These are phyloP conservation scores for Colletotrichum sp. DNA, from an alignment of 2,329 filamentous ascomycete genomes.

Conservation along the genomic window DNA sequence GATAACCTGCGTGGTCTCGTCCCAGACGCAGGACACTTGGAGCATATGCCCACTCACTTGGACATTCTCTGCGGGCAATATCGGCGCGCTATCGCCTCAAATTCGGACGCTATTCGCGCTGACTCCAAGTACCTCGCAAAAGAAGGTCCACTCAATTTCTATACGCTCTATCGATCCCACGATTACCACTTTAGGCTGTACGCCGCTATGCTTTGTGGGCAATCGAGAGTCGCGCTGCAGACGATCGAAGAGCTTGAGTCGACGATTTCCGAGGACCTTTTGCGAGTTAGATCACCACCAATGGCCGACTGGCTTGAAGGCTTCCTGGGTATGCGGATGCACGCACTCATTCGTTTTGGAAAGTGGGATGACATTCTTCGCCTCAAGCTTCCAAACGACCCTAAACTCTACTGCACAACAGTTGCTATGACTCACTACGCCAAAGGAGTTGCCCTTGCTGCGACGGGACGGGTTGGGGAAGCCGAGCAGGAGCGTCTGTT, in stretches of 20 bases:
- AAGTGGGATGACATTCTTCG: conserved; percentile 70
- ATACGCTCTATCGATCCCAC: conserved; percentile 77
- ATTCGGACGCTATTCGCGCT: conserved; percentile 68
- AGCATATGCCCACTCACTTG: conserved; percentile 81
- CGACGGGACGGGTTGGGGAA: conserved; percentile 56
- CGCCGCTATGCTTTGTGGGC: conserved; percentile 78
- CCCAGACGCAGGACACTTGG: conserved; percentile 72
- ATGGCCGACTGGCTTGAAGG: conserved; percentile 84
- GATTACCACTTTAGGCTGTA: conserved; percentile 79
- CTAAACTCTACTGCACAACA: conserved; percentile 69
- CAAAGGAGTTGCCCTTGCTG: conserved; percentile 70
- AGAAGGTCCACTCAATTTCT: conserved; percentile 72
- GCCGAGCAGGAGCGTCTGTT: conserved; percentile 55
- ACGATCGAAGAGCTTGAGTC: conserved; percentile 64
- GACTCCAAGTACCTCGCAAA: conserved; percentile 70
- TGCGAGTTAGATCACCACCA: conserved; percentile 69
- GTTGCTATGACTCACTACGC: conserved; percentile 73
- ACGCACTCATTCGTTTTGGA: conserved; percentile 77
- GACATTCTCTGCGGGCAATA: conserved; percentile 79
- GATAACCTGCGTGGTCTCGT: conserved; percentile 68
- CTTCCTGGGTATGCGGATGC: conserved; percentile 70
- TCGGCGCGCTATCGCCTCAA: conserved; percentile 67
- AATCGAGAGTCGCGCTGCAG: conserved; percentile 65
- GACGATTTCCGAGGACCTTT: conserved; percentile 66
- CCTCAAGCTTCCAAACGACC: conserved; percentile 61